phyloP scores from a whole-genome alignment of 352 stramenopile genomes.

The Phytophthora constricta region DNA sequence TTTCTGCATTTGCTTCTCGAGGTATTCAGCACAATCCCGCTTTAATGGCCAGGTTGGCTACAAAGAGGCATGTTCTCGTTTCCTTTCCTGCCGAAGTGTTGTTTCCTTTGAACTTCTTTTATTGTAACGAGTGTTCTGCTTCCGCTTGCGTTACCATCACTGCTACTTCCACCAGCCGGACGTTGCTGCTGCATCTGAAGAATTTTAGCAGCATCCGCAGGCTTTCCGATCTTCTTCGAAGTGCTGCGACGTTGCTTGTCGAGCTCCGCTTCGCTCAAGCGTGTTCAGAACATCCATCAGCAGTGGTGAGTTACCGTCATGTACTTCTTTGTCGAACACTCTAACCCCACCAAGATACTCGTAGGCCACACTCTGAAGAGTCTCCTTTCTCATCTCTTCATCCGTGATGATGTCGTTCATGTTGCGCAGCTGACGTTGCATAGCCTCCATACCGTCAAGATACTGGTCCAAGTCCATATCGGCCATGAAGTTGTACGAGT shows the following conservation, averaged over 20 bases:
- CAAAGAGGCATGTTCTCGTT: not conserved
- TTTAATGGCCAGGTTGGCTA: not conserved
- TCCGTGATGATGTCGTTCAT: slow-evolving; percentile 5
- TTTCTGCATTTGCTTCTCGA: not conserved
- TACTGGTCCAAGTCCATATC: slow-evolving; percentile 4
- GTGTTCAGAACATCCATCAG: not conserved
- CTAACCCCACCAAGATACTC: not conserved
- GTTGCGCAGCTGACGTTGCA: slow-evolving; percentile 1
- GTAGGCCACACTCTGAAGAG: not conserved
- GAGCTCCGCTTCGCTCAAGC: not conserved
- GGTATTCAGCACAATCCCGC: not conserved
- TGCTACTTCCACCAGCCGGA: not conserved
- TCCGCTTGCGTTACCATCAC: not conserved
- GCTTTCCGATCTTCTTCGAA: not conserved
- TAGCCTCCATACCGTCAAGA: slow-evolving; percentile 1
- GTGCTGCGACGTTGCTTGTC: not conserved
- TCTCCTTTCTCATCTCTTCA: not conserved
- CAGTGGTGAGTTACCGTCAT: not conserved
- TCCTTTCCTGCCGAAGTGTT: not conserved
- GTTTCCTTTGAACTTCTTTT: not conserved
- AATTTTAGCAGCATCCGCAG: not conserved
- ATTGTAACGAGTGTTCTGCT: not conserved
- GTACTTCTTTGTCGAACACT: not conserved
- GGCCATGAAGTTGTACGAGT: not conserved
- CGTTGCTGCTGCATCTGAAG: not conserved